phyloP scores from a whole-genome alignment of 148 eudicot genomes.

The Fallopia convolvulus region DNA sequence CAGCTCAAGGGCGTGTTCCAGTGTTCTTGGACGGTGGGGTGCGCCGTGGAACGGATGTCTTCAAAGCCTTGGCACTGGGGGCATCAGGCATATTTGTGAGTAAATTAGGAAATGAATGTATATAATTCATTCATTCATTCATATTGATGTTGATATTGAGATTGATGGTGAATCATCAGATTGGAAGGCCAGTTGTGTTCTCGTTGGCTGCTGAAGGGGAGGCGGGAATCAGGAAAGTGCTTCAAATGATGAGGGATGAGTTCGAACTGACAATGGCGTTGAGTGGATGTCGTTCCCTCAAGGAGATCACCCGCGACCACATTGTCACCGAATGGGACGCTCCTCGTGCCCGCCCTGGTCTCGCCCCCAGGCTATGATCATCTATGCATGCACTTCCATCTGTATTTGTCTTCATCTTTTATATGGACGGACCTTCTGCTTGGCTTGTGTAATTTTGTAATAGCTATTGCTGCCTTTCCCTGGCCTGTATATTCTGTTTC shows the following conservation, averaged over 20 bases:
- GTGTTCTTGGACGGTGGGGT: conserved; percentile 78
- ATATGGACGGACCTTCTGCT: too few relatives aligned
- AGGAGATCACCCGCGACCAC: conserved; percentile 62
- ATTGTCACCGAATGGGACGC: conserved; percentile 43
- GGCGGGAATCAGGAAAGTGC: conserved; percentile 64
- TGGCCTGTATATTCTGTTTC: too few relatives aligned
- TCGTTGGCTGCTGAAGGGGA: conserved; percentile 84
- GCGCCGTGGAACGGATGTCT: conserved; percentile 81
- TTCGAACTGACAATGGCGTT: conserved; percentile 86
- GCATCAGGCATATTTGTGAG: conserved; percentile 91
- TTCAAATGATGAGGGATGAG: conserved; percentile 75
- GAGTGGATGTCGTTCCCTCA: conserved; percentile 61
- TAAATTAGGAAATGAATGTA: too few relatives aligned
- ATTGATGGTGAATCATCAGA: conserved; percentile 20
- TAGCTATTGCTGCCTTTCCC: too few relatives aligned
- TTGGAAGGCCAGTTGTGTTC: conserved; percentile 72
- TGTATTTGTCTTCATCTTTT: too few relatives aligned
- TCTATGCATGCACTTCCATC: too few relatives aligned
- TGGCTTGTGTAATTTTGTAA: too few relatives aligned
- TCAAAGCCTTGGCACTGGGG: conserved; percentile 81
- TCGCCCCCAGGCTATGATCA: conserved; percentile 25
- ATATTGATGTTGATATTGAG: too few relatives aligned
- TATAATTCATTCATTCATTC: too few relatives aligned
- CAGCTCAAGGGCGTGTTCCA: conserved; percentile 48
- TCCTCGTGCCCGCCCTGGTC: conserved; percentile 14